phyloP scores from a whole-genome alignment of 441 rosid genomes.

The Bruguiera hainesii region DNA sequence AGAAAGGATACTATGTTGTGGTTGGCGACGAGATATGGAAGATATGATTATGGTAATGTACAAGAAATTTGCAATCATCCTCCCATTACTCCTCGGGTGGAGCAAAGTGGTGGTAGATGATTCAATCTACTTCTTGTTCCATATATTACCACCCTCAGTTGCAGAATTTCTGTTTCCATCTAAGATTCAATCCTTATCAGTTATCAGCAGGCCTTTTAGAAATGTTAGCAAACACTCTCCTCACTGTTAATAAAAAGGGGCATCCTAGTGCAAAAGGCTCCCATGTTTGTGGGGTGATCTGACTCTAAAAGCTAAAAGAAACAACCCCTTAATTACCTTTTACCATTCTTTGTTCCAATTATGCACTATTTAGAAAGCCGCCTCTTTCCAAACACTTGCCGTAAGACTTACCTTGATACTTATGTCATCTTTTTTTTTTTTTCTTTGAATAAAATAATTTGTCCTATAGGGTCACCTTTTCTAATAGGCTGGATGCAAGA shows the following conservation, averaged over 20 bases:
- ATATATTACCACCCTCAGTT: conserved; percentile 12
- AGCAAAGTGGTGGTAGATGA: conserved; percentile 31
- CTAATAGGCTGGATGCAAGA: too few species aligned
- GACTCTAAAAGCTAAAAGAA: too few species aligned
- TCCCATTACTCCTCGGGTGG: conserved; percentile 30
- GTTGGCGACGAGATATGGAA: conserved; percentile 86
- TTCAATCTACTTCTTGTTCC: conserved; percentile 12
- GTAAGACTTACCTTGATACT: too few species aligned
- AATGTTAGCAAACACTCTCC: too few species aligned
- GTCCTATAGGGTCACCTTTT: too few species aligned
- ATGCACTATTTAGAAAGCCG: too few species aligned
- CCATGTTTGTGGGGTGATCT: neutral
- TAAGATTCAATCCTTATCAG: neutral
- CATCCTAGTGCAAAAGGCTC: neutral
- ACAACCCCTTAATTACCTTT: too few species aligned
- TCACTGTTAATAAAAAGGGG: neutral
- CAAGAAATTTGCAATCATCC: conserved; percentile 29
- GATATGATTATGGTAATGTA: conserved; percentile 74
- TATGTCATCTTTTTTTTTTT: too few species aligned
- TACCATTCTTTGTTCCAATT: too few species aligned
- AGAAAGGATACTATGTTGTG: conserved; percentile 72
- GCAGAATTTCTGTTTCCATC: conserved; percentile 11
- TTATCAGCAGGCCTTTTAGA: too few species aligned
- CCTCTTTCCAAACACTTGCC: too few species aligned
- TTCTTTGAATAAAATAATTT: too few species aligned